Percentiles rank a stretch among this genome's conserved stretches.
These are phyloP conservation scores for Quercus phellos DNA, from an alignment of 331 rosid species.

Conservation along the genomic window DNA sequence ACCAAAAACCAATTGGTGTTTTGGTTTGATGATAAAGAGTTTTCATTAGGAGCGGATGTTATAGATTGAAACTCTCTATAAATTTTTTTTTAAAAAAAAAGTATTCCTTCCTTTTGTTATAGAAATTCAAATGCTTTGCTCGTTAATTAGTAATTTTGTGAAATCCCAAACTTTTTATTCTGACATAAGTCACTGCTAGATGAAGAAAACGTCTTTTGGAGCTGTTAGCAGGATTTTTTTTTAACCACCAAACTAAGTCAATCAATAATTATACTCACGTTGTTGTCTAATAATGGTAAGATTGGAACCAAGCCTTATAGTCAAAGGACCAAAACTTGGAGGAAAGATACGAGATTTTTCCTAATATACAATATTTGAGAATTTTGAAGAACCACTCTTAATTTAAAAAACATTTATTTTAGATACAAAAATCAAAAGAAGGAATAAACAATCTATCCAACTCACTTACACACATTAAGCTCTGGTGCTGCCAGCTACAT, in stretches of 20 bases:
- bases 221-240: no score
- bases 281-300: not conserved
- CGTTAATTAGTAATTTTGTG: no score
- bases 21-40: rapidly evolving
- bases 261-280: not conserved
- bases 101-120: no score
- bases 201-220: no score
- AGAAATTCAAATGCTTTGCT: no score
- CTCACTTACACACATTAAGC: not conserved
- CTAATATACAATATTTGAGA: not conserved
- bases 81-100: no score
- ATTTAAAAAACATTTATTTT: not conserved
- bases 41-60: rapidly evolving
- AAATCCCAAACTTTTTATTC: no score
- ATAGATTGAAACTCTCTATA: no score
- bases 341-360: not conserved
- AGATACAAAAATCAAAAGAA: not conserved
- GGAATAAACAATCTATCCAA: not conserved
- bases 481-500: not conserved
- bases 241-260: no score
- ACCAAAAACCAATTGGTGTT: rapidly evolving
- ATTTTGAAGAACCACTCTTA: not conserved
- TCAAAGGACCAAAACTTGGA: not conserved
- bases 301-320: not conserved
- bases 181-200: no score